phyloP scores from a whole-genome alignment of 164 flowering plant genomes.

The Amborella trichopoda region DNA sequence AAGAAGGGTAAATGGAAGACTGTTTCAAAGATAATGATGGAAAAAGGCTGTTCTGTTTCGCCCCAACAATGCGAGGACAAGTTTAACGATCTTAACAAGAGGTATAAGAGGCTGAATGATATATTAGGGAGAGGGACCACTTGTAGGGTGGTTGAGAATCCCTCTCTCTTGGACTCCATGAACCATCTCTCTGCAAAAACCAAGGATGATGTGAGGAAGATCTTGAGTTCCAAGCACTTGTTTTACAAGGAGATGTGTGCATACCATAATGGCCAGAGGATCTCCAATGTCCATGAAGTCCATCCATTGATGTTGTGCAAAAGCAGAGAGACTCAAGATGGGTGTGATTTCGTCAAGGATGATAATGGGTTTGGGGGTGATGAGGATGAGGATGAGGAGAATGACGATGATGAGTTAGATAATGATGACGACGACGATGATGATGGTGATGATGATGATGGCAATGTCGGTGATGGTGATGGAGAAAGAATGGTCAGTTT shows the following conservation, averaged over 20 bases:
- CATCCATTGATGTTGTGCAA: too few relatives aligned
- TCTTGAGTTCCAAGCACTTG: slow-evolving; percentile 85
- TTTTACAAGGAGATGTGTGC: slow-evolving; percentile 98
- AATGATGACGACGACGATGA: slow-evolving; percentile 33
- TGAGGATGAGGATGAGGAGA: slow-evolving; percentile 18
- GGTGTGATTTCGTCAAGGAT: too few relatives aligned
- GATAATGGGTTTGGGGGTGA: too few relatives aligned
- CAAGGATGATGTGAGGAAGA: slow-evolving; percentile 80
- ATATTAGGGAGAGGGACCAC: slow-evolving; percentile 80
- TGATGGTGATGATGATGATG: slow-evolving; percentile 16
- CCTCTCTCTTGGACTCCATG: slow-evolving; percentile 60
- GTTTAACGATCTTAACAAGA: slow-evolving; percentile 90
- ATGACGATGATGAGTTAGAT: slow-evolving; percentile 29
- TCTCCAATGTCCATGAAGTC: slow-evolving; percentile 32
- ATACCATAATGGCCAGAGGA: slow-evolving; percentile 60
- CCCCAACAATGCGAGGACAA: slow-evolving; percentile 98
- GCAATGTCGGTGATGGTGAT: slow-evolving; percentile 9
- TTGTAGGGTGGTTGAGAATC: slow-evolving; percentile 92
- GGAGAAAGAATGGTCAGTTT: neutral
- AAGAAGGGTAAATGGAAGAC: slow-evolving; percentile 94
- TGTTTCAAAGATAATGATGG: slow-evolving; percentile 80
- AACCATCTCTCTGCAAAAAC: slow-evolving; percentile 53
- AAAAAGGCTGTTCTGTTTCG: slow-evolving; percentile 78
- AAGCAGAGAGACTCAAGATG: too few relatives aligned
- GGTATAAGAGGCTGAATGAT: slow-evolving; percentile 94